These are phyloP conservation scores for Macrocystidia cucumis DNA, from an alignment of 1,284 basidiomycete genomes.

Conservation along the genomic window DNA sequence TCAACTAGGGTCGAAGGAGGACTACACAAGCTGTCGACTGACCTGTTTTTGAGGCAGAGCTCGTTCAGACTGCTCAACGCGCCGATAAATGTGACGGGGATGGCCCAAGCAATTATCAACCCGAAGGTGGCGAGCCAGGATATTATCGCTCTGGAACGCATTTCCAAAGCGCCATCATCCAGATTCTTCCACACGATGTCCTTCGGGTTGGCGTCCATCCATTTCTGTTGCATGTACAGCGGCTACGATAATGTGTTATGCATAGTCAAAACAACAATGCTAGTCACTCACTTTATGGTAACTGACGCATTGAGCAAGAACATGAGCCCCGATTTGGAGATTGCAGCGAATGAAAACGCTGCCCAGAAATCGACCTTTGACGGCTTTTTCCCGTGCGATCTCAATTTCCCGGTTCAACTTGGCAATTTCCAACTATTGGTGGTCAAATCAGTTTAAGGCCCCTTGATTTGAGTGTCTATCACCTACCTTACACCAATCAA, in stretches of 20 bases:
- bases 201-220: constrained; percentile 60
- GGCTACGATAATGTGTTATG: constrained; percentile 22
- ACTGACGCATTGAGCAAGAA: constrained; percentile 54
- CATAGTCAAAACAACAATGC: constrained; percentile 2
- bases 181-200: constrained; percentile 64
- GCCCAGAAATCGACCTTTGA: constrained; percentile 49
- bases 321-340: constrained; percentile 71
- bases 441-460: constrained; percentile 2
- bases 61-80: constrained; percentile 37
- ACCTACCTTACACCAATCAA: constrained; percentile 65
- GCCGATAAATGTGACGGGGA: constrained; percentile 49
- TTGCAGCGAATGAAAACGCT: constrained; percentile 77
- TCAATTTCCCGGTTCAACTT: constrained; percentile 40
- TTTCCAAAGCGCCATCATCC: constrained; percentile 41
- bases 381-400: constrained; percentile 32
- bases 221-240: constrained; percentile 52
- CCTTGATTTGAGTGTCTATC: too few species aligned
- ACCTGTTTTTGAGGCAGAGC: constrained; percentile 33
- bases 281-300: constrained; percentile 40
- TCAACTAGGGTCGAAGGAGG: too few species aligned
- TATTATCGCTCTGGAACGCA: constrained; percentile 31
- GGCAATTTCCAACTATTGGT: constrained; percentile 37
- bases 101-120: constrained; percentile 61
- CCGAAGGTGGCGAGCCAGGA: constrained; percentile 43
- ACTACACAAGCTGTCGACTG: constrained; percentile 13